Evolutionary conservation across 768 basidiomycete species (phyloP), one percentile per base, ranked within the genome.

Genomic region (Exsudoporus frostii): DNA sequence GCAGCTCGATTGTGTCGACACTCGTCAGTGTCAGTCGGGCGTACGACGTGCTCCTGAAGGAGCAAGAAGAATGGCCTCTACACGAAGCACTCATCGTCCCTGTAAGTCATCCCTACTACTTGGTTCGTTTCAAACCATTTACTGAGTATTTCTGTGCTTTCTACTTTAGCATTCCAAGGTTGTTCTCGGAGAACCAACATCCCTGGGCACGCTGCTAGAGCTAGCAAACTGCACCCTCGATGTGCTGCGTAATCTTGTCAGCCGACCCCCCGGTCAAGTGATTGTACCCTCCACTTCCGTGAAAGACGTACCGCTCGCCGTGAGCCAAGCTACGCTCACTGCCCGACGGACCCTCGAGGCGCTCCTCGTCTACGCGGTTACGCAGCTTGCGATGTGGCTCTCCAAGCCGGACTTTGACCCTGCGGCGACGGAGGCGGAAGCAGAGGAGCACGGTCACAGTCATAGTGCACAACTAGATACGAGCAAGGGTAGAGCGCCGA

Each of bases 121-220:
- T 29, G 33, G 30, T 30, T 5, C 42, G 24, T 20, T 13, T 24
- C 11, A 42, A 47, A 20, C 8, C 5, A 2, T 33, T 46, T 41
- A n/a, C 40, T 20, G 45, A 47, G 41, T 42, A 17, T 15, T 25
- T 24, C n/a, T 27, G 7, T 52, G 1, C 43, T 36, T 32, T 22
- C 5, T 15, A 4, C 30, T 53, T 36, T 48, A 96, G 92, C 89
- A 90, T 64, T 87, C 90, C 5, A 94, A 92, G 61, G 85, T 92
- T 5, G 86, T 92, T 2, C 76, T 88, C 0, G 83, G 85, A 14
- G 92, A 94, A 59, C 85, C 88, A 7, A 83, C 92, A 0, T 93
- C 92, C 0, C 71, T 93, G 48, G 92, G 93, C 17, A 94, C 93
- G 0, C 71, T 96, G 7, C 78, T 93, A n/a, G 92, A 95, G 70